Conservation (phyloP, 1,284 basidiomycete species). For the Malassezia restricta region DNA sequence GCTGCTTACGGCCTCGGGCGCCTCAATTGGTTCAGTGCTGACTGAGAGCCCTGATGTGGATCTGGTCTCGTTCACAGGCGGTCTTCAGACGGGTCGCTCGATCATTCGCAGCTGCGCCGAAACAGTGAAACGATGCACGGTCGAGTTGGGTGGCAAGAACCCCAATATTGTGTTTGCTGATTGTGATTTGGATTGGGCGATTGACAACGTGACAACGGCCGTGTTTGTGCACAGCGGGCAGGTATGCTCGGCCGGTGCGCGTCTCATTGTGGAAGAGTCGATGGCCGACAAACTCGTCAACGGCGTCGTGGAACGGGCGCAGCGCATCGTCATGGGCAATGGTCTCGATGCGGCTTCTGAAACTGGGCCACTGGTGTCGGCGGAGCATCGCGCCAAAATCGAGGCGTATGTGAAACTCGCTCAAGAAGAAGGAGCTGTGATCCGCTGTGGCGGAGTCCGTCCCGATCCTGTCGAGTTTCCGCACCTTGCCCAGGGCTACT, state of each 20-base stretch:
- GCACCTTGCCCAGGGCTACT: slow-evolving; percentile 39
- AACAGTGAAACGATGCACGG: slow-evolving; percentile 41
- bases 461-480: slow-evolving; percentile 31
- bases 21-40: slow-evolving; percentile 32
- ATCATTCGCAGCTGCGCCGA: slow-evolving; percentile 37
- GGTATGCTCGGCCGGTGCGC: slow-evolving; percentile 41
- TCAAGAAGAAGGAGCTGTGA: slow-evolving; percentile 31
- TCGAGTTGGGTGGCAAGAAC: slow-evolving; percentile 46
- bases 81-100: slow-evolving; percentile 35
- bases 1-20: slow-evolving; percentile 39
- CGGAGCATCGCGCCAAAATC: slow-evolving; percentile 34
- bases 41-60: slow-evolving; percentile 39
- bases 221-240: slow-evolving; percentile 45
- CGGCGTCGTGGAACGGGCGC: slow-evolving; percentile 39
- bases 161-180: slow-evolving; percentile 45
- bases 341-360: slow-evolving; percentile 34
- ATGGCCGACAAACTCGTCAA: slow-evolving; percentile 41
- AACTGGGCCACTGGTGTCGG: slow-evolving; percentile 41
- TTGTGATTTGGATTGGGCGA: slow-evolving; percentile 38
- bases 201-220: slow-evolving; percentile 41
- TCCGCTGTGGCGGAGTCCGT: slow-evolving; percentile 32
- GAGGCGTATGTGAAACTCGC: slow-evolving; percentile 34
- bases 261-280: slow-evolving; percentile 42
- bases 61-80: slow-evolving; percentile 44
- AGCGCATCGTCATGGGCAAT: slow-evolving; percentile 37